These are phyloP conservation scores for Malus hybrid DNA, from an alignment of 331 rosid genomes.

Conservation along the genomic window DNA sequence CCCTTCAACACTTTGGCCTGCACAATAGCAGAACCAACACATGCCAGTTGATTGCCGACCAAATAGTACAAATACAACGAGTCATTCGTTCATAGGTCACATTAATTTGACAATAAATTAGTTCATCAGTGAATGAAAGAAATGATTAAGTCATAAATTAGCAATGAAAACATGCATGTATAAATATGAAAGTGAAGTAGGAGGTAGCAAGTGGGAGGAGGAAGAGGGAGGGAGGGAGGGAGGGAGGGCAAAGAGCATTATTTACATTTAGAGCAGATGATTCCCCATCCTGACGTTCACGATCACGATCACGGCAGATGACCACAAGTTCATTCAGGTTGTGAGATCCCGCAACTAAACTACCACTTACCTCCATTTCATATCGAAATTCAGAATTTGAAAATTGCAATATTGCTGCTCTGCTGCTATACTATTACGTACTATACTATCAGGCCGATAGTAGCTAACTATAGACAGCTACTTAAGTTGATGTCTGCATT, in stretches of 20 bases:
- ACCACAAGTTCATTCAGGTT: constrained; percentile 24
- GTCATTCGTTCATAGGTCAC: too few species aligned
- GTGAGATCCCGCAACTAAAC: constrained; percentile 35
- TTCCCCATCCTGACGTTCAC: neutral
- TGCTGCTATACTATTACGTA: too few species aligned
- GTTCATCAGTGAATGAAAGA: too few species aligned
- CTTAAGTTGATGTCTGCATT: too few species aligned
- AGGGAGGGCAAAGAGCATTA: too few species aligned
- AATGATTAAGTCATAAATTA: neutral
- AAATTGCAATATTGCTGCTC: neutral
- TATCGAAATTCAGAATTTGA: neutral
- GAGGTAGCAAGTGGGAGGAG: neutral
- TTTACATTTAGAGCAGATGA: neutral
- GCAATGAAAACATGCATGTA: neutral
- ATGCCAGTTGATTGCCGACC: neutral
- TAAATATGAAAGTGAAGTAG: neutral
- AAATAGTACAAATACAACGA: neutral
- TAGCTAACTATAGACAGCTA: neutral
- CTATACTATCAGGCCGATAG: neutral
- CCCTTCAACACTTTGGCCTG: constrained; percentile 17
- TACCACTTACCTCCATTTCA: constrained; percentile 22
- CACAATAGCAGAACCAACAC: neutral
- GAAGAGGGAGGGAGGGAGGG: too few species aligned
- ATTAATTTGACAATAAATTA: too few species aligned
- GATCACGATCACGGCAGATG: constrained; percentile 17